Evolutionary conservation across 495 filamentous ascomycete genomes (phyloP).

Genomic region (Aspergillus panamensis): DNA sequence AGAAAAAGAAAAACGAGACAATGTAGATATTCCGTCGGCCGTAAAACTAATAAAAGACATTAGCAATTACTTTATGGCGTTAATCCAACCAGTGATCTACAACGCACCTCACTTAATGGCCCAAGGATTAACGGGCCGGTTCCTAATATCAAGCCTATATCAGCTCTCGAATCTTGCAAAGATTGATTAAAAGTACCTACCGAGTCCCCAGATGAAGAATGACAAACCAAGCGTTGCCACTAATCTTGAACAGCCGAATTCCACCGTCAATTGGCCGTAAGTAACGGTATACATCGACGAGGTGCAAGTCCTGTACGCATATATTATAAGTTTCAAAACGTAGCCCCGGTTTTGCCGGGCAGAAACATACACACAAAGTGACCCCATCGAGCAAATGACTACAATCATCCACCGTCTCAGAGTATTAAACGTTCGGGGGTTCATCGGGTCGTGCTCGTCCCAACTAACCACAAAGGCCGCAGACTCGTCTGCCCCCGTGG

Average conservation of each 20-base stretch:
- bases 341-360: background rate
- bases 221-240: slow-evolving; percentile 79
- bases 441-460: slow-evolving; percentile 69
- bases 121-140: slow-evolving; percentile 66
- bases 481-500: slow-evolving; percentile 14
- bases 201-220: slow-evolving; percentile 69
- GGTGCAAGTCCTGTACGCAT: slow-evolving; percentile 65
- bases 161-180: slow-evolving; percentile 42
- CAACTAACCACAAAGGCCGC: slow-evolving; percentile 62
- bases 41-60: slow-evolving; percentile 69
- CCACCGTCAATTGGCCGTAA: slow-evolving; percentile 75
- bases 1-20: slow-evolving; percentile 68
- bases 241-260: slow-evolving; percentile 65
- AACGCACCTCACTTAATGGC: slow-evolving; percentile 56
- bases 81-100: background rate
- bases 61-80: background rate
- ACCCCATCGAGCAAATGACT: slow-evolving; percentile 63
- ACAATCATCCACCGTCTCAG: slow-evolving; percentile 75
- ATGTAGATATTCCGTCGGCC: slow-evolving; percentile 85
- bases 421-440: slow-evolving; percentile 67
- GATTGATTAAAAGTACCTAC: slow-evolving; percentile 20
- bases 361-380: slow-evolving; percentile 75
- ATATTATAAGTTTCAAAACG: no score
- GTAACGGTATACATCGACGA: slow-evolving; percentile 87
- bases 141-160: background rate